A percentile compares a stretch with the other conserved stretches of the same genome.
These are phyloP conservation scores for Theileria parva DNA, from an alignment of 169 alveolate species.

Conservation along the genomic window DNA sequence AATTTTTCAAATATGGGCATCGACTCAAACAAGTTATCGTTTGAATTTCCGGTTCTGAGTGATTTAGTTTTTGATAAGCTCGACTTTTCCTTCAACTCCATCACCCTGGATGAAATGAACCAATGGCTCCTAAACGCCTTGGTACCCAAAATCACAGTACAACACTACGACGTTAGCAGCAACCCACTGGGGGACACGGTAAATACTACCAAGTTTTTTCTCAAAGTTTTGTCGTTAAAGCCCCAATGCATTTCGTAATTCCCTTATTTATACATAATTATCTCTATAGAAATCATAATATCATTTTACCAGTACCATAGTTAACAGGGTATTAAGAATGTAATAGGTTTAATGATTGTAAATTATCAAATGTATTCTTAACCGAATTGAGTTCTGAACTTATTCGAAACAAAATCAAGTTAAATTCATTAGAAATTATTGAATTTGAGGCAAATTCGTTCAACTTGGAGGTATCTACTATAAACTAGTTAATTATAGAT, in stretches of 20 bases:
- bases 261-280: not conserved
- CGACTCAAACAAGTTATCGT: conserved; percentile 32
- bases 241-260: conserved; percentile 34
- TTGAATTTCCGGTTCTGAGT: conserved; percentile 13
- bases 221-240: conserved; percentile 13
- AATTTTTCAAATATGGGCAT: conserved; percentile 52
- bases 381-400: not conserved
- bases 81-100: conserved; percentile 48
- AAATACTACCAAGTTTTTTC: conserved; percentile 34
- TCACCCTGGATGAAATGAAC: conserved; percentile 1
- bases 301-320: not conserved
- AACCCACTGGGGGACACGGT: conserved; percentile 60
- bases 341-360: conserved; percentile 40
- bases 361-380: conserved; percentile 30
- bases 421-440: conserved; percentile 12
- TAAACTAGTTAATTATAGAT: not conserved
- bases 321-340: not conserved
- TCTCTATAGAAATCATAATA: too few relatives aligned
- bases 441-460: conserved; percentile 60
- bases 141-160: conserved; percentile 13
- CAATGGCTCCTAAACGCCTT: conserved; percentile 35
- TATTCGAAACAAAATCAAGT: not conserved
- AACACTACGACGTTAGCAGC: conserved; percentile 35
- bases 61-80: conserved; percentile 31
- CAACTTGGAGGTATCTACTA: not conserved